Evolutionary conservation across 116 monocot species (phyloP), one percentile per base, ranked within the genome.

Genomic region (Phalaenopsis hybrid): DNA sequence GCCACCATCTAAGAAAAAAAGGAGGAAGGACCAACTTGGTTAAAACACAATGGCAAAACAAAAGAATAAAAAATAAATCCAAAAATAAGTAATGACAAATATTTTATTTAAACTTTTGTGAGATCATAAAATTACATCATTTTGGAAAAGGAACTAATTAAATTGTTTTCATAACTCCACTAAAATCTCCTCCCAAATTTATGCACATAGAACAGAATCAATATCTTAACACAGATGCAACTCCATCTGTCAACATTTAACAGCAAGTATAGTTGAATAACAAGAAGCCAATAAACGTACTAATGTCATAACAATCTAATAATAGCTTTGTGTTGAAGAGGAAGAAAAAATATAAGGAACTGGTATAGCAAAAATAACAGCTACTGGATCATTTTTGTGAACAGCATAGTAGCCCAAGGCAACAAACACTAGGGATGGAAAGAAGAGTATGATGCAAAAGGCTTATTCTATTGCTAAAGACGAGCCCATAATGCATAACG

Each of bases 1-100:
- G 83, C 88, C 57, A 90, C 91, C 84, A 86, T 79, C 95, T 95
- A 89, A 37, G n/a, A 18, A n/a, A 43, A 75, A n/a, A n/a, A 13
- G 44, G 20, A 74, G 34, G 20, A n/a, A 75, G n/a, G 45, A 75
- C 44, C 45, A 44, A 70, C 4, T 3, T 34, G 28, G 23, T 33
- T 70, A 70, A 70, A 70, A 4, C 34, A 34, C 13, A 13, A 33
- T 70, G 4, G 4, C 12, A 70, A 70, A 70, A 28, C 7, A 21
- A 25, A 63, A 63, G 63, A 25, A 63, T 25, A n/a, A 21, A 63
- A 63, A 63, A 23, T 23, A 25, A 23, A 63, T 70, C 0, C 34
- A 70, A 70, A 33, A 70, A 70, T 70, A 11, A 70, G 70, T 34
- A 37, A 37, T 70, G 70, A 70, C 11, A 70, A 70, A 4, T 34